These are phyloP conservation scores for Pogostemon cablin DNA, from an alignment of 257 asterid genomes.

Conservation along the genomic window DNA sequence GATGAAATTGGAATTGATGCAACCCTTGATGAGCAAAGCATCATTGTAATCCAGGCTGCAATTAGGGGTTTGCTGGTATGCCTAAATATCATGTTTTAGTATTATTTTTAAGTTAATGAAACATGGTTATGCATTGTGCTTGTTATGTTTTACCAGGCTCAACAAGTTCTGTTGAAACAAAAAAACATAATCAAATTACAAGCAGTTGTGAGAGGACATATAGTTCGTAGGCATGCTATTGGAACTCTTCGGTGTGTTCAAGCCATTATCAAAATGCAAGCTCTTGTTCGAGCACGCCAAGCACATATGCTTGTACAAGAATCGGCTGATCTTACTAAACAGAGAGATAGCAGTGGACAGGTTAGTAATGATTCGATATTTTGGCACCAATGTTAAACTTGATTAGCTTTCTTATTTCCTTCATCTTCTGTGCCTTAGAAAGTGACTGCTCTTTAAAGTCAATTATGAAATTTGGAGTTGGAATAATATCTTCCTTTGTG, in stretches of 20 bases:
- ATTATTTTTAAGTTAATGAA: conserved; percentile 22
- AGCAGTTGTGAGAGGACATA: conserved; percentile 94
- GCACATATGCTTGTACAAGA: conserved; percentile 41
- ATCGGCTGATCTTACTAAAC: conserved; percentile 36
- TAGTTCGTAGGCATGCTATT: conserved; percentile 82
- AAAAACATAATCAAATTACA: conserved; percentile 68
- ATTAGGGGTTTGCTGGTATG: conserved; percentile 76
- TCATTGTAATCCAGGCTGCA: conserved; percentile 70
- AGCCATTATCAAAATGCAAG: conserved; percentile 91
- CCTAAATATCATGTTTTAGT: conserved; percentile 21
- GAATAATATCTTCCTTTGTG: conserved; percentile 13
- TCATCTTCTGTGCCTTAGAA: background rate
- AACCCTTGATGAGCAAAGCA: conserved; percentile 53
- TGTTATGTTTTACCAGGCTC: conserved; percentile 62
- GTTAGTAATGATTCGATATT: conserved; percentile 14
- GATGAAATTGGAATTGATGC: conserved; percentile 42
- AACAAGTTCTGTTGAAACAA: conserved; percentile 53
- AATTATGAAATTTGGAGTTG: conserved; percentile 11
- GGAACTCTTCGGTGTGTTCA: conserved; percentile 95
- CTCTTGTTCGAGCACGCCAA: conserved; percentile 77
- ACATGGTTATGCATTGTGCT: conserved; percentile 24
- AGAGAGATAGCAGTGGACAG: conserved; percentile 40
- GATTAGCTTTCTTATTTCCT: conserved; percentile 13
- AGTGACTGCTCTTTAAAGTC: conserved; percentile 10
- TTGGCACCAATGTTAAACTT: conserved; percentile 29